phyloP scores from a whole-genome alignment of 1,284 basidiomycete species.

The Athelia sp. region DNA sequence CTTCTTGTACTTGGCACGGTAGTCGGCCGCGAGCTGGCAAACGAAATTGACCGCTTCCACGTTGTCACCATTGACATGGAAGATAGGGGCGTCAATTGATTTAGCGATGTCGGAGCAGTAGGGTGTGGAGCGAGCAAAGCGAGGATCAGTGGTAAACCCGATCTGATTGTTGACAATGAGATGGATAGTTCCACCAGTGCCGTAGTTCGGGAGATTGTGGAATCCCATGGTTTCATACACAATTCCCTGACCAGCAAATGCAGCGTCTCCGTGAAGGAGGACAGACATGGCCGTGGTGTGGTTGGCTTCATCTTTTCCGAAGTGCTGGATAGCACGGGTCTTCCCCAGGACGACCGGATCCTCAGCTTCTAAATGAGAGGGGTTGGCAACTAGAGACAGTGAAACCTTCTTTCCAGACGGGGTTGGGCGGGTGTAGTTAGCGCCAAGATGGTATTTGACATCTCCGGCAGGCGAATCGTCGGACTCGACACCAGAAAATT shows the following conservation, averaged over 20 bases:
- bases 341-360: constrained; percentile 98
- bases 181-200: constrained; percentile 97
- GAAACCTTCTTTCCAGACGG: constrained; percentile 98
- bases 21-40: constrained; percentile 96
- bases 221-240: constrained; percentile 99
- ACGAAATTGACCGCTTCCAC: constrained; percentile 98
- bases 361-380: constrained; percentile 96
- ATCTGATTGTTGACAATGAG: constrained; percentile 99
- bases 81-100: constrained; percentile 97
- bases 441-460: constrained; percentile 99
- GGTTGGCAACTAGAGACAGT: constrained; percentile 96
- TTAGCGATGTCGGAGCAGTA: constrained; percentile 99
- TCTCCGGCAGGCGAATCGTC: constrained; percentile 89
- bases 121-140: constrained; percentile 95
- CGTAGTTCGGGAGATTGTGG: constrained; percentile 92
- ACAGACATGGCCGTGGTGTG: constrained; percentile 89
- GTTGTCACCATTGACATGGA: constrained; percentile 99
- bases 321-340: constrained; percentile 94
- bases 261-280: constrained; percentile 96
- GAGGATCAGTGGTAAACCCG: constrained; percentile 98
- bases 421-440: constrained; percentile 98
- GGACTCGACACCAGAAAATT: constrained; percentile 78
- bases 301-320: constrained; percentile 80
- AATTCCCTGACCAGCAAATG: constrained; percentile 97
- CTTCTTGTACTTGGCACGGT: constrained; percentile 97